Percentiles rank a stretch among this genome's conserved stretches.
Conservation (phyloP, 345 rosid species). For the Eucalyptus fibrosa region DNA sequence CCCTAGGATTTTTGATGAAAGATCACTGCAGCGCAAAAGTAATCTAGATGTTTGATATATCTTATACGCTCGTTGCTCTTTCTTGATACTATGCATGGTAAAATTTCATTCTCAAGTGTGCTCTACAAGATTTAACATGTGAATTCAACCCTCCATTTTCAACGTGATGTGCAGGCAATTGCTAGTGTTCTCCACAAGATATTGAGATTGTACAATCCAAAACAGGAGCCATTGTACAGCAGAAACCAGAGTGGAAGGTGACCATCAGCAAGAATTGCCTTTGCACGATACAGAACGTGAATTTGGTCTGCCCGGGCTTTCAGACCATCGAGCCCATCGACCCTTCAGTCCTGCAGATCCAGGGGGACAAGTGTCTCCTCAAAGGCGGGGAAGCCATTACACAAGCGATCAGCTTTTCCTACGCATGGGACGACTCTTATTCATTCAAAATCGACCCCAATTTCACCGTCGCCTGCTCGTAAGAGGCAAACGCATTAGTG, state of each 20-base stretch:
- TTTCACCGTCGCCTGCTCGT: neutral
- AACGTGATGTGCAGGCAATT: neutral
- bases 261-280: neutral
- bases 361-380: neutral
- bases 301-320: slow-evolving; percentile 2
- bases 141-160: neutral
- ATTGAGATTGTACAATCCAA: neutral
- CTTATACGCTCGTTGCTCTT: neutral
- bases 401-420: neutral
- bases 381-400: neutral
- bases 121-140: neutral
- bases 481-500: neutral
- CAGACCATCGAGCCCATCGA: neutral
- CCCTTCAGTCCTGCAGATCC: neutral
- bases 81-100: neutral
- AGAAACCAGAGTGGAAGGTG: neutral
- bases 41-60: neutral
- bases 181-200: neutral
- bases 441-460: neutral
- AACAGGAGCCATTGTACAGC: neutral
- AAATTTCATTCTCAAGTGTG: neutral
- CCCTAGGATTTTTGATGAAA: neutral
- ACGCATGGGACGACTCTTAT: neutral
- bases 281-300: neutral
- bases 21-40: neutral